phyloP scores from a whole-genome alignment of 1,284 basidiomycete species.

The Cryptococcus hybrid region DNA sequence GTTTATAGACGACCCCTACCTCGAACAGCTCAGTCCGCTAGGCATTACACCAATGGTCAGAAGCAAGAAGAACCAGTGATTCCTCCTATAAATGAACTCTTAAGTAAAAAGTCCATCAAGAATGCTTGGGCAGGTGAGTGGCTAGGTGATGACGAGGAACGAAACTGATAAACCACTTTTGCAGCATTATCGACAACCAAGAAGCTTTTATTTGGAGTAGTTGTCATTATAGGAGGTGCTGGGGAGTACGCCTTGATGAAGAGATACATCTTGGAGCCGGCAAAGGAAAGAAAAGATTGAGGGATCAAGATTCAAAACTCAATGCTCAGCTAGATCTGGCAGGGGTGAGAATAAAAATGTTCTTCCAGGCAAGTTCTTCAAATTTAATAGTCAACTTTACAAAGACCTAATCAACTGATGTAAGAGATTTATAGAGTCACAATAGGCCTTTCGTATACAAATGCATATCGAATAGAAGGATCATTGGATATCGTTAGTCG shows the following conservation, averaged over 20 bases:
- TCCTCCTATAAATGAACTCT: neutral
- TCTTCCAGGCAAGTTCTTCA: neutral
- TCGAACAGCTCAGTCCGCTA: too few relatives aligned
- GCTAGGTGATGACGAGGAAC: neutral
- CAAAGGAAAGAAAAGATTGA: neutral
- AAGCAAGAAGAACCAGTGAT: neutral
- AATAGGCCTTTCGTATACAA: too few relatives aligned
- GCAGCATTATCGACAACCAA: neutral
- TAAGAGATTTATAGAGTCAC: too few relatives aligned
- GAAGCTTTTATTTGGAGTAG: neutral
- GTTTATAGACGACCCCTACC: too few relatives aligned
- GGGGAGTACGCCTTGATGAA: constrained; percentile 1
- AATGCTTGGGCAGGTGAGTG: constrained; percentile 1
- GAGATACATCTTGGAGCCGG: neutral
- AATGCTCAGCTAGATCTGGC: neutral
- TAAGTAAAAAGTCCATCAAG: neutral
- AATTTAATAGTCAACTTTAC: neutral
- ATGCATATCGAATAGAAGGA: too few relatives aligned
- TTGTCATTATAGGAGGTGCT: neutral
- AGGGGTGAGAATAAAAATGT: neutral
- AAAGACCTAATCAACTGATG: too few relatives aligned
- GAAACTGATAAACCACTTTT: neutral
- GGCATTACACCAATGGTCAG: too few relatives aligned
- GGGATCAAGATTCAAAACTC: neutral
- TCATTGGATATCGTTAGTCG: too few relatives aligned